Evolutionary conservation across 768 basidiomycete genomes (phyloP), one percentile per base, ranked within the genome.

Genomic region (Agaricus subrufescens): DNA sequence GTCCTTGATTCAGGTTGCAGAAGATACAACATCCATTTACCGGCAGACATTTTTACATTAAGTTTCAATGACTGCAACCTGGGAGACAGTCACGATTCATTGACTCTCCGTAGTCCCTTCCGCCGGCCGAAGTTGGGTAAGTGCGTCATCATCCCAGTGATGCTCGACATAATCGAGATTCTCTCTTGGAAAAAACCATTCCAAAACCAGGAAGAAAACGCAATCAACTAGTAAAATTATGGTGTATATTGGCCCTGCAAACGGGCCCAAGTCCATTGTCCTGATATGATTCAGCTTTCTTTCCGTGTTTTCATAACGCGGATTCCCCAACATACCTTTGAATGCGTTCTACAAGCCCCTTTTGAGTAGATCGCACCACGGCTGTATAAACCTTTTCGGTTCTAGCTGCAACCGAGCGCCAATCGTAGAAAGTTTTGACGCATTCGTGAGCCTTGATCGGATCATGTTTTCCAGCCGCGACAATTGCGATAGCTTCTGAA

Each of bases 221-320:
- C 92, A 93, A 63, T 94, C 88, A 1, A 98, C 91, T 29, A 94
- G 75, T 42, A 97, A 72, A 40, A 98, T 98, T 60, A 87, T 83
- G 8, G 89, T 86, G 63, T 93, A 89, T 44, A 98, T 97, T 1
- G 84, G 83, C 0, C 97, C 97, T 8, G 85, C 91, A 46, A 92
- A 85, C 0, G 80, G 81, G 0, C 90, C 97, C 7, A 91, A 73
- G 49, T 79, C 75, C 79, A 91, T 83, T 34, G 90, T 96, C 64
- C 85, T 89, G 25, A 46, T 52, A 23, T 38, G 9, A 37, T 15
- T 56, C 30, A 56, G 42, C 48, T 37, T 37, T 45, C 52, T 1
- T 39, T 47, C 47, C 39, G 19, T 19, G 19, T 19, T 25, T 25
- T 30, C 12, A 23, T 15, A 25, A 25, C 29, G 38, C 5, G 5